Conservation (phyloP, 2,329 filamentous ascomycete species). For the Proliferodiscus dingleyae region DNA sequence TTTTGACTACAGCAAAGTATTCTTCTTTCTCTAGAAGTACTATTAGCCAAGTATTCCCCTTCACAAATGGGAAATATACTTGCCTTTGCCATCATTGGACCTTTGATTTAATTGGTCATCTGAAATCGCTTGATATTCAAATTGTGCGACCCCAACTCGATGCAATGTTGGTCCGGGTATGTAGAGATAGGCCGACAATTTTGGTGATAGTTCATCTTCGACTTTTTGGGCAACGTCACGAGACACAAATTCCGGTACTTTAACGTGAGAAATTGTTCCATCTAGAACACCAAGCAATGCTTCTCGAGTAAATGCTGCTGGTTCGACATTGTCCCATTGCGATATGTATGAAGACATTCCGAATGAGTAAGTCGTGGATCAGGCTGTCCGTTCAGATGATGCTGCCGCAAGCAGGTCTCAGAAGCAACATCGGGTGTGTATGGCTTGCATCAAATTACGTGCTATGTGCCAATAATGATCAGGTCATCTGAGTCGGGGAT, state of each 20-base stretch:
- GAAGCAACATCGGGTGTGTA: too few relatives aligned
- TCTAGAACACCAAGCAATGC: not conserved
- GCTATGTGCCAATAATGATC: too few relatives aligned
- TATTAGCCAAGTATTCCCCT: not conserved
- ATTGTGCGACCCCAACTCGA: slow-evolving; percentile 8
- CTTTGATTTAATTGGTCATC: slow-evolving; percentile 6
- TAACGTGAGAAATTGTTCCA: not conserved
- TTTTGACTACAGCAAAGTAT: slow-evolving; percentile 4
- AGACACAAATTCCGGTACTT: not conserved
- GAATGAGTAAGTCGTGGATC: too few relatives aligned
- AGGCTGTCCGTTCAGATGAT: too few relatives aligned
- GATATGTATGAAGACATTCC: too few relatives aligned
- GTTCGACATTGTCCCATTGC: not conserved
- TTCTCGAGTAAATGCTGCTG: not conserved
- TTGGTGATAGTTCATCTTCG: not conserved
- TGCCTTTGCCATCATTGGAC: slow-evolving; percentile 4
- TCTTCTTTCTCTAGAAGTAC: not conserved
- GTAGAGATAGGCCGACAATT: slow-evolving; percentile 6
- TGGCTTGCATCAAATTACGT: too few relatives aligned
- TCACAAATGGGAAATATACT: not conserved
- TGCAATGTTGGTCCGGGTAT: slow-evolving; percentile 2
- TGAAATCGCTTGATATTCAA: slow-evolving; percentile 9
- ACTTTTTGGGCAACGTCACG: not conserved
- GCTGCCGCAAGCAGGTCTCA: too few relatives aligned
- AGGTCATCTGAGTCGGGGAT: too few relatives aligned